phyloP scores from a whole-genome alignment of 2,329 filamentous ascomycete genomes.

The Lecanosticta acicola region DNA sequence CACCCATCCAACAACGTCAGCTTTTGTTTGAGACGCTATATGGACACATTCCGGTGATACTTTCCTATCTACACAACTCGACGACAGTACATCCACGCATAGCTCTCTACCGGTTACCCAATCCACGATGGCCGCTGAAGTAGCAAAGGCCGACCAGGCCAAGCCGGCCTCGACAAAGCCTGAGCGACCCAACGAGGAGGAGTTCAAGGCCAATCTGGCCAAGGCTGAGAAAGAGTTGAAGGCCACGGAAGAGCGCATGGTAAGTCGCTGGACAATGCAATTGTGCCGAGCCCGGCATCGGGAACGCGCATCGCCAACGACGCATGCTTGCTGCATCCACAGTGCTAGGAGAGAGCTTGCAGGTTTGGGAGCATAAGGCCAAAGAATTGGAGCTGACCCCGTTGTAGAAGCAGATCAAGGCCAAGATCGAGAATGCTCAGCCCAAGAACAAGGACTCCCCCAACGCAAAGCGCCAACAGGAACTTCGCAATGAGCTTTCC shows the following conservation, averaged over 20 bases:
- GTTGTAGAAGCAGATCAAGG: slow-evolving; percentile 71
- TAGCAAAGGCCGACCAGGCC: slow-evolving; percentile 26
- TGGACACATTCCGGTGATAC: background rate
- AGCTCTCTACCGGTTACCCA: background rate
- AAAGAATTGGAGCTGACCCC: slow-evolving; percentile 15
- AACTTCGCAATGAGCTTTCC: slow-evolving; percentile 75
- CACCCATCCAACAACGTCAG: too few species aligned
- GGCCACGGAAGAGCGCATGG: slow-evolving; percentile 61
- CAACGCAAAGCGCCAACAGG: slow-evolving; percentile 72
- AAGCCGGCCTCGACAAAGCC: slow-evolving; percentile 52
- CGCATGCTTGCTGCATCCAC: slow-evolving; percentile 4
- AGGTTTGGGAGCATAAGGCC: too few species aligned
- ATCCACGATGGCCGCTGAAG: background rate
- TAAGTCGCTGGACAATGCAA: slow-evolving; percentile 15
- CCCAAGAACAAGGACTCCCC: slow-evolving; percentile 80
- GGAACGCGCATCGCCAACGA: background rate
- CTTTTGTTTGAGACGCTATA: too few species aligned
- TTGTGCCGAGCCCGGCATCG: background rate
- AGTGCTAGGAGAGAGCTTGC: background rate
- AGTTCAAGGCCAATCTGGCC: slow-evolving; percentile 71
- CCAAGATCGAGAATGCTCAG: slow-evolving; percentile 77
- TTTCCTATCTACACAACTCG: background rate
- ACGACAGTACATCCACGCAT: background rate
- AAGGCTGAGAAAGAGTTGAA: slow-evolving; percentile 84
- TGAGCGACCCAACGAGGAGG: slow-evolving; percentile 79